These are phyloP conservation scores for Leccinum subtestaceum DNA, from an alignment of 768 basidiomycete species.

Conservation along the genomic window DNA sequence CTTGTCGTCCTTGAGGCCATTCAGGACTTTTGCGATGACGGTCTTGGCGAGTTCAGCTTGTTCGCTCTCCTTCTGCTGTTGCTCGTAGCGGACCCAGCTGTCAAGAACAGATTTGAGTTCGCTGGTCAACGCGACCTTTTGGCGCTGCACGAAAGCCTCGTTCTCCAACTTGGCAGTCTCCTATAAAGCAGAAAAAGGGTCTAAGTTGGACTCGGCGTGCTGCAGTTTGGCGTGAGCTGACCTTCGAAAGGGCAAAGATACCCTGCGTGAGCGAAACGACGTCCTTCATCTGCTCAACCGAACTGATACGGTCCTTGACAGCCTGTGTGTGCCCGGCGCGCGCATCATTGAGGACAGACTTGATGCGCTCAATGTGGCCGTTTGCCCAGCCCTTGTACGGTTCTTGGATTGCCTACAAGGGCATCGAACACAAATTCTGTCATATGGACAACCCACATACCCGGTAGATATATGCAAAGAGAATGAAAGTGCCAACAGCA, in stretches of 20 bases:
- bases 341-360: constrained; percentile 73
- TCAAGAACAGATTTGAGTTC: constrained; percentile 95
- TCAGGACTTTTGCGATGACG: constrained; percentile 86
- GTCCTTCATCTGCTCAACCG: constrained; percentile 93
- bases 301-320: constrained; percentile 88
- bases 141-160: constrained; percentile 85
- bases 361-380: constrained; percentile 81
- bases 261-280: constrained; percentile 87
- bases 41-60: constrained; percentile 87
- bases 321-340: constrained; percentile 89
- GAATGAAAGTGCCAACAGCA: constrained; percentile 77
- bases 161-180: constrained; percentile 91
- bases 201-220: background rate
- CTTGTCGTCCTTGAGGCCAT: constrained; percentile 82
- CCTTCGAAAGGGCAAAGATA: constrained; percentile 92
- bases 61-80: constrained; percentile 94
- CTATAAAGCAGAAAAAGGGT: constrained; percentile 35
- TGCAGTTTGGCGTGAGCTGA: constrained; percentile 24
- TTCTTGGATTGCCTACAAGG: constrained; percentile 62
- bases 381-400: constrained; percentile 95
- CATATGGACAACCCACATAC: constrained; percentile 38
- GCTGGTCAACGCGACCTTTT: constrained; percentile 79
- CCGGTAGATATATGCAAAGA: constrained; percentile 80
- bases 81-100: constrained; percentile 98
- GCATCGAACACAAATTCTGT: constrained; percentile 9